Percentiles rank a stretch among this genome's conserved stretches.
phyloP scores from a whole-genome alignment of 805 yeast genomes.

The Torulaspora microellipsoides region DNA sequence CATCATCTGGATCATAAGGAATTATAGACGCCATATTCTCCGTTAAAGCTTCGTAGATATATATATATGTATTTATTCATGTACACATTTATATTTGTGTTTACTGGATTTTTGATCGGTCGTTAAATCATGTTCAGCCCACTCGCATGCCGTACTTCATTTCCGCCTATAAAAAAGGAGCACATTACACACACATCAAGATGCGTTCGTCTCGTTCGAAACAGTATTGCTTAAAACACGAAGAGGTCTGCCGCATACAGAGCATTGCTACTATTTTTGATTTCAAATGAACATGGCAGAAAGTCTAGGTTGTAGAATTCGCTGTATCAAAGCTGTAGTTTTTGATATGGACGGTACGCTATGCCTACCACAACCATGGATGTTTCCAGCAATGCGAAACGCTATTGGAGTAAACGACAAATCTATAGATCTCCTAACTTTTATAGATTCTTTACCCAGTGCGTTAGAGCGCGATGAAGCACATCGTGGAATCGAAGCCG shows the following conservation, averaged over 20 bases:
- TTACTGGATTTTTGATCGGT: too few species aligned
- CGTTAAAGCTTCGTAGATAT: too few species aligned
- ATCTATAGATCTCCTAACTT: constrained; percentile 48
- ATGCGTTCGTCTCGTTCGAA: background rate
- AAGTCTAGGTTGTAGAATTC: background rate
- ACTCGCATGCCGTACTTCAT: too few species aligned
- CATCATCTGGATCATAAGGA: constrained; percentile 39
- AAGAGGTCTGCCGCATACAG: too few species aligned
- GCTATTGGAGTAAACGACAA: constrained; percentile 47
- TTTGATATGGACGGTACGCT: constrained; percentile 83
- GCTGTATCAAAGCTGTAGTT: constrained; percentile 46
- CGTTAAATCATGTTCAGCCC: too few species aligned
- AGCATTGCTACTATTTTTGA: background rate
- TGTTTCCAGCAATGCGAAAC: constrained; percentile 55
- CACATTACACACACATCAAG: background rate
- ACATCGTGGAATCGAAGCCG: constrained; percentile 41
- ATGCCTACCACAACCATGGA: constrained; percentile 59
- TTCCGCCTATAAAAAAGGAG: too few species aligned
- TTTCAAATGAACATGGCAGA: background rate
- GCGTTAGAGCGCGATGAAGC: constrained; percentile 41
- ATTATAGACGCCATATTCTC: background rate
- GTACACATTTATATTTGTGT: too few species aligned
- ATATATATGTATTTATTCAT: too few species aligned
- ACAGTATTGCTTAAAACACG: too few species aligned
- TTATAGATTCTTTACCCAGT: constrained; percentile 42